phyloP scores from a whole-genome alignment of 352 stramenopile species.

The Pythium angustatum region DNA sequence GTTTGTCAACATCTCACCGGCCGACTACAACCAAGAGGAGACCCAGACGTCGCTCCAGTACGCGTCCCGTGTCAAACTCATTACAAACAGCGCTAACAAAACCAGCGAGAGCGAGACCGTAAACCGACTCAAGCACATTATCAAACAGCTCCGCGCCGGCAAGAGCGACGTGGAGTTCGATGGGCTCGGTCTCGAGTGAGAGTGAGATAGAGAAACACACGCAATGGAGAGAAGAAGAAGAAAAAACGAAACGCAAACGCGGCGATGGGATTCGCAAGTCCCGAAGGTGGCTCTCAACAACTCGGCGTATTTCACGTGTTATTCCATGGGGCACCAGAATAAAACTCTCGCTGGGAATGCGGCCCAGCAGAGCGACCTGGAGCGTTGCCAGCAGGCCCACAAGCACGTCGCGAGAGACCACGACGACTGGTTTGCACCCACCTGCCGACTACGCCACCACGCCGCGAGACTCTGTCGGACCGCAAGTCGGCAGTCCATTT shows the following conservation, averaged over 20 bases:
- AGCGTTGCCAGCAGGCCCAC: not conserved
- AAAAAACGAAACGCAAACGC: constrained; percentile 11
- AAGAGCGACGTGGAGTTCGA: constrained; percentile 74
- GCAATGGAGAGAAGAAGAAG: not conserved
- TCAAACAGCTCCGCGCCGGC: constrained; percentile 71
- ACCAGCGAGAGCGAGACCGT: constrained; percentile 84
- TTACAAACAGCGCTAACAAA: constrained; percentile 89
- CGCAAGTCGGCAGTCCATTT: constrained; percentile 59
- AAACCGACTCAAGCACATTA: constrained; percentile 81
- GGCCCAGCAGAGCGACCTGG: constrained; percentile 4
- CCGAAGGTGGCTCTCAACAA: constrained; percentile 76
- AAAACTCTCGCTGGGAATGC: constrained; percentile 19
- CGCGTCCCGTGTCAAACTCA: constrained; percentile 85
- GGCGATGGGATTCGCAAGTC: constrained; percentile 16
- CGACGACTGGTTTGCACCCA: not conserved
- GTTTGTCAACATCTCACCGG: constrained; percentile 90
- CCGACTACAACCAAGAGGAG: constrained; percentile 90
- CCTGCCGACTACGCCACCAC: not conserved
- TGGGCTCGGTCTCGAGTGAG: constrained; percentile 48
- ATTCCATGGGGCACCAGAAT: constrained; percentile 28
- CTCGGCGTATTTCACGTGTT: constrained; percentile 67
- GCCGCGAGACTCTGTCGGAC: constrained; percentile 8
- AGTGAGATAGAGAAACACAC: not conserved
- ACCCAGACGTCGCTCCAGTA: constrained; percentile 84
- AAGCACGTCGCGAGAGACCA: not conserved